phyloP scores from a whole-genome alignment of 2,329 filamentous ascomycete species.

The Fusarium pseudonygamai region DNA sequence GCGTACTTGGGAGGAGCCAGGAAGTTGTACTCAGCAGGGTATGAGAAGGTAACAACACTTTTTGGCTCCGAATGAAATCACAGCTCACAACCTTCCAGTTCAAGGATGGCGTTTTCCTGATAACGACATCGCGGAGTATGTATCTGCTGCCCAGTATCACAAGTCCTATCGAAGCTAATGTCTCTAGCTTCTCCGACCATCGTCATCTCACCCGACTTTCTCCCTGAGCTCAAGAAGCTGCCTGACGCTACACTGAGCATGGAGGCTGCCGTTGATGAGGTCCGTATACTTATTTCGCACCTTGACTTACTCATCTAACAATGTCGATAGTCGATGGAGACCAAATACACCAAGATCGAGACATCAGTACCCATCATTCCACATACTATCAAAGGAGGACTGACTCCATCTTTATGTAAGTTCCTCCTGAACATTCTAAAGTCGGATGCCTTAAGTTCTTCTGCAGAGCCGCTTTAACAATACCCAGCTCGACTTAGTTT shows the following conservation, averaged over 20 bases:
- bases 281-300: not conserved
- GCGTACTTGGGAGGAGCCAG: constrained; percentile 23
- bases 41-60: not conserved
- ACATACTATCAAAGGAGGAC: not conserved
- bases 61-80: fast-evolving
- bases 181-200: constrained; percentile 13
- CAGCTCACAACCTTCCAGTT: not conserved
- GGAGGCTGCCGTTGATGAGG: constrained; percentile 29
- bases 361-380: not conserved
- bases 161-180: not conserved
- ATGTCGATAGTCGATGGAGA: not conserved
- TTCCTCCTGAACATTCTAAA: fast-evolving
- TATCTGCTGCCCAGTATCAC: fast-evolving
- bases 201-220: constrained; percentile 22
- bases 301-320: fast-evolving
- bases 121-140: constrained; percentile 27
- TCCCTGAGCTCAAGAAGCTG: constrained; percentile 24
- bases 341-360: not conserved
- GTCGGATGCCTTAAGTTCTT: not conserved
- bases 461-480: not conserved
- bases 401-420: not conserved
- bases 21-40: constrained; percentile 17
- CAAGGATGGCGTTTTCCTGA: constrained; percentile 19
- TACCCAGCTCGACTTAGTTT: not conserved
- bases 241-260: constrained; percentile 21